A percentile compares a stretch with the other conserved stretches of the same genome.
Evolutionary conservation across 1,284 basidiomycete genomes (phyloP).

Genomic region (Volvariella surrecta): DNA sequence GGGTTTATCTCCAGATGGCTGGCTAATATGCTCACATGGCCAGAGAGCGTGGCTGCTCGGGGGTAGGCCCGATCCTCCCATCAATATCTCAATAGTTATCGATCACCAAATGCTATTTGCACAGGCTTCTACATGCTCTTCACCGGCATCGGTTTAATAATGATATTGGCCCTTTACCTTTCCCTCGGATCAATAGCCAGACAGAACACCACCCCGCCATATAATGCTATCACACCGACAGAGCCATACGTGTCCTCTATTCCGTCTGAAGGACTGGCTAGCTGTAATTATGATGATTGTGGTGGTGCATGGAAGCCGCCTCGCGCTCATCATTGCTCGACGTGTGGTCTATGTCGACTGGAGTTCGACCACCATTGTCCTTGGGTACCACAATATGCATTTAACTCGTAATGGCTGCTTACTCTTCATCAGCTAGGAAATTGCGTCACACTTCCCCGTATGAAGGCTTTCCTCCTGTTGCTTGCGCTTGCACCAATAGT

Average conservation of each 20-base stretch:
- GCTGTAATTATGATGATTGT: constrained; percentile 31
- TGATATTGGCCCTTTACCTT: constrained; percentile 24
- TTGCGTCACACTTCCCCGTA: constrained; percentile 33
- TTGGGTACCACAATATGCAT: constrained; percentile 28
- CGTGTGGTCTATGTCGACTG: constrained; percentile 38
- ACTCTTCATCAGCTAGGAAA: constrained; percentile 32
- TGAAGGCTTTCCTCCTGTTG: constrained; percentile 34
- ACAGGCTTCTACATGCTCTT: constrained; percentile 23
- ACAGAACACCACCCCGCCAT: constrained; percentile 23
- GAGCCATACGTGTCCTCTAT: constrained; percentile 36
- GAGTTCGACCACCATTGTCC: constrained; percentile 51
- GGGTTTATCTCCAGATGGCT: constrained; percentile 22
- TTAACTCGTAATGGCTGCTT: not conserved
- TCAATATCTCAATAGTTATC: not conserved
- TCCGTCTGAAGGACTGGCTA: constrained; percentile 24
- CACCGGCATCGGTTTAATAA: constrained; percentile 20
- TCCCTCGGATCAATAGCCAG: constrained; percentile 17
- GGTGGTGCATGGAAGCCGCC: constrained; percentile 41
- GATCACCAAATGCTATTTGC: not conserved
- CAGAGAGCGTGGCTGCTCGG: constrained; percentile 19
- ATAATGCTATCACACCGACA: constrained; percentile 17
- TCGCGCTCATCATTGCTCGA: constrained; percentile 41
- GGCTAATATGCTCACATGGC: constrained; percentile 28
- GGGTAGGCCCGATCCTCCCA: too few relatives aligned
- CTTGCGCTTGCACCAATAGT: constrained; percentile 27